A percentile compares a stretch with the other conserved stretches of the same genome.
phyloP scores from a whole-genome alignment of 257 asterid genomes.

The Craterostigma plantagineum region DNA sequence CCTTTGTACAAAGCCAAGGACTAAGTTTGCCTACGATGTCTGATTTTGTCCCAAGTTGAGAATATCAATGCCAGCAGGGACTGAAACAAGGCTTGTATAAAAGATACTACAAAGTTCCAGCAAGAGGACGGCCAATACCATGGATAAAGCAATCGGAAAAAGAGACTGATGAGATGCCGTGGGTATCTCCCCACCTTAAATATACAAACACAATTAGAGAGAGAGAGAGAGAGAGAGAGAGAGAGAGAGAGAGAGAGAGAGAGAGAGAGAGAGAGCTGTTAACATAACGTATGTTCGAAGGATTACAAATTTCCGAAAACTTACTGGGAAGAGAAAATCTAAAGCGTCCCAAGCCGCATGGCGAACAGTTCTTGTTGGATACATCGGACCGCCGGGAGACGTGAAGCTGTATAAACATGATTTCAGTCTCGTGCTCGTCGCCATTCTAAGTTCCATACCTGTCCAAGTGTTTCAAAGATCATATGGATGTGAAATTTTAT shows the following conservation, averaged over 20 bases:
- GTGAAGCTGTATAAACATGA: constrained; percentile 93
- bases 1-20: too few species aligned
- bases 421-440: constrained; percentile 80
- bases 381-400: constrained; percentile 95
- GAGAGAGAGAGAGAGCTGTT: too few species aligned
- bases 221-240: not conserved
- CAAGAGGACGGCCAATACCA: constrained; percentile 98
- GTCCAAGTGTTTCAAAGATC: constrained; percentile 6
- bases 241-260: not conserved
- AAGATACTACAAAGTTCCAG: constrained; percentile 61
- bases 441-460: constrained; percentile 81
- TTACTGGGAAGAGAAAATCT: constrained; percentile 83
- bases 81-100: constrained; percentile 32
- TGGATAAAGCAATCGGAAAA: constrained; percentile 65
- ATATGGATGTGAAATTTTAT: not conserved
- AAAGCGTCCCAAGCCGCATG: constrained; percentile 96
- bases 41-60: constrained; percentile 34
- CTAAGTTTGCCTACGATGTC: not conserved
- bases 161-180: constrained; percentile 62
- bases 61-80: constrained; percentile 30
- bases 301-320: constrained; percentile 11
- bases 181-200: constrained; percentile 68
- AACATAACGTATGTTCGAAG: not conserved
- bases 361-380: constrained; percentile 94
- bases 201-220: not conserved